Conservation (phyloP, 441 rosid species). For the Melastoma candidum region DNA sequence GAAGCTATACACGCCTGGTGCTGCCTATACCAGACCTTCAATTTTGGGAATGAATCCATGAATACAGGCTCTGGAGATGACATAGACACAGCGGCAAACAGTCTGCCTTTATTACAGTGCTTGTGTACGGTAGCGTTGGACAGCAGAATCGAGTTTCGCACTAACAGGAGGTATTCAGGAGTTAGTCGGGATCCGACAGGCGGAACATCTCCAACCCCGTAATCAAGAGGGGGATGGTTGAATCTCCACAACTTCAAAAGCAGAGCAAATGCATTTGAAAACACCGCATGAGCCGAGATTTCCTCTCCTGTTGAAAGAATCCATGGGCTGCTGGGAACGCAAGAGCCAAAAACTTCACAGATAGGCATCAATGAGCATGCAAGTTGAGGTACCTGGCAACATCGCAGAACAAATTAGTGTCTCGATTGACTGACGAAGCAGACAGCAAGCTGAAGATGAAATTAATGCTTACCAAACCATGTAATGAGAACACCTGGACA, state of each 20-base stretch:
- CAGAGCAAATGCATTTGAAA: slow-evolving; percentile 69
- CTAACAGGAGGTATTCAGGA: slow-evolving; percentile 62
- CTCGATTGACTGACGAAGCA: neutral
- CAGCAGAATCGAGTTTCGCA: slow-evolving; percentile 60
- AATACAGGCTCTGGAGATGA: slow-evolving; percentile 50
- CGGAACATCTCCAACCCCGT: slow-evolving; percentile 74
- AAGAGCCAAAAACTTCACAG: slow-evolving; percentile 72
- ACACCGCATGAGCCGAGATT: slow-evolving; percentile 59
- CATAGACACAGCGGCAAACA: slow-evolving; percentile 47
- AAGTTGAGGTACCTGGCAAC: slow-evolving; percentile 58
- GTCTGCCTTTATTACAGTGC: slow-evolving; percentile 48
- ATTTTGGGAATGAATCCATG: slow-evolving; percentile 64
- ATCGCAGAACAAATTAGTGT: slow-evolving; percentile 5
- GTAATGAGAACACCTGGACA: slow-evolving; percentile 69
- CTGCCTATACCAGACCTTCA: slow-evolving; percentile 71
- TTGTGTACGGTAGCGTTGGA: slow-evolving; percentile 38
- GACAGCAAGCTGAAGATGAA: neutral
- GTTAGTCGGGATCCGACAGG: slow-evolving; percentile 70
- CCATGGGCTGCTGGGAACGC: slow-evolving; percentile 59
- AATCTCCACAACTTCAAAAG: slow-evolving; percentile 80
- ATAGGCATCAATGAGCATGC: slow-evolving; percentile 75
- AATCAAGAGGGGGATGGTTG: slow-evolving; percentile 75
- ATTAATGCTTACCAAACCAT: slow-evolving; percentile 50
- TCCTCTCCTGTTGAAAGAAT: slow-evolving; percentile 48
- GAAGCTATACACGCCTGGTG: slow-evolving; percentile 75